Conservation (phyloP, 2,329 filamentous ascomycete species). For the Pleurostoma richardsiae region DNA sequence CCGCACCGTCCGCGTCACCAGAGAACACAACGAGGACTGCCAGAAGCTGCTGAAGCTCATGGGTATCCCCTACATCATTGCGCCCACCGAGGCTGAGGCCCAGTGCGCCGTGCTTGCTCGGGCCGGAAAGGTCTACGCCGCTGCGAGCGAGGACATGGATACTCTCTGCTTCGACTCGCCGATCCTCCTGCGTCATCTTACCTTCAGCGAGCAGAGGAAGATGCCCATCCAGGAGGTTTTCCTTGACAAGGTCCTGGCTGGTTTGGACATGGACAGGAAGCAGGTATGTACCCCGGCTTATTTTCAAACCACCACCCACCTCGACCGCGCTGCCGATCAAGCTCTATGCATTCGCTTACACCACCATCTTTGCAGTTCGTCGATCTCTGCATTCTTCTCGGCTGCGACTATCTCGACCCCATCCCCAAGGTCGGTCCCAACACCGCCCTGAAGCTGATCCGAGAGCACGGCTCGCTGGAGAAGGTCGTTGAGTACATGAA, state of each 20-base stretch:
- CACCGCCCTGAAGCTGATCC: slow-evolving; percentile 89
- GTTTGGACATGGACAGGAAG: slow-evolving; percentile 78
- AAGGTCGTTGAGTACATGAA: slow-evolving; percentile 78
- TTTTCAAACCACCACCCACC: neutral
- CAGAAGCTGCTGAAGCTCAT: slow-evolving; percentile 87
- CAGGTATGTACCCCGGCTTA: slow-evolving; percentile 50
- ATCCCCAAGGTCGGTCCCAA: slow-evolving; percentile 91
- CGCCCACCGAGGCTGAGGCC: slow-evolving; percentile 94
- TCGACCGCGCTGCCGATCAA: too few species aligned
- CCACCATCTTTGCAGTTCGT: slow-evolving; percentile 63
- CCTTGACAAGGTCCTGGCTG: slow-evolving; percentile 79
- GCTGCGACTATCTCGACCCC: slow-evolving; percentile 96
- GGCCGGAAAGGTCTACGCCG: slow-evolving; percentile 93
- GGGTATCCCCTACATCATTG: slow-evolving; percentile 93
- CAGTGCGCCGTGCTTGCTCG: slow-evolving; percentile 88
- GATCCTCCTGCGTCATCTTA: slow-evolving; percentile 85
- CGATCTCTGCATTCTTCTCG: slow-evolving; percentile 93
- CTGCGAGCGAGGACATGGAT: slow-evolving; percentile 98
- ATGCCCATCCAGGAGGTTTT: slow-evolving; percentile 96
- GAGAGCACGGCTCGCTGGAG: slow-evolving; percentile 84
- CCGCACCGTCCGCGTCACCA: slow-evolving; percentile 88
- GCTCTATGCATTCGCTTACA: neutral
- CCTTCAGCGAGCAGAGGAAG: slow-evolving; percentile 95
- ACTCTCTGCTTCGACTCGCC: slow-evolving; percentile 93
- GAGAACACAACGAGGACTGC: slow-evolving; percentile 94